Base-by-base conservation (phyloP, 192 early-diverging fungal species). In the Rhizoclosmatium globosum region DNA sequence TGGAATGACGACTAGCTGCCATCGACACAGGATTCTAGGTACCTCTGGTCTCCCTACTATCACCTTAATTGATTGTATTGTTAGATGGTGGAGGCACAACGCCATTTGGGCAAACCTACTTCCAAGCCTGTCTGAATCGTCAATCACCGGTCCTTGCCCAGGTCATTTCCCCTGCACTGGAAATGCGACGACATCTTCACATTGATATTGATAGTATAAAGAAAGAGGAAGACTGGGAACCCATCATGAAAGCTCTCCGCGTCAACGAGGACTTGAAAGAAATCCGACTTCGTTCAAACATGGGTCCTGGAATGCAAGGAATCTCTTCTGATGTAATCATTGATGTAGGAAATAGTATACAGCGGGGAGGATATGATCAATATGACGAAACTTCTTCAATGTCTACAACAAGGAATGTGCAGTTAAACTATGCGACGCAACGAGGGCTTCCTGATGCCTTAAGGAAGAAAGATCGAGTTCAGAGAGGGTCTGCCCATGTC, bases 191-290 rank as follows among this genome's bases (percentile, higher is more conserved):
- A 6, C 74, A 76, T 15, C 74, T 76, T 19, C 74, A 76, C 66
- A 76, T 85, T 47, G 80, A 82, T 62, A 74, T 70, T 11, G 83
- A 85, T 69, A n/a, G 67, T 1, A 61, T 85, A 7, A 71, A 76
- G n/a, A 47, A 74, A 21, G 71, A 76, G 15, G 77, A 85, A 59
- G 83, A 85, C 47, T 85, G 83, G 83, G 77, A 44, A 45, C 80
- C 59, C 2, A 31, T 85, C 42, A 64, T 85, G 45, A 62, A 61
- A 15, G 83, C 80, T 1, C 42, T 85, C 17, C 69, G 83, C 19
- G 15, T 67, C 4, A 81, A 85, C 50, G 21, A 31, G 2, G 74
- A 82, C 17, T 44, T 76, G 79, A 81, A 50, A 44, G 71, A 74
- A 53, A 74, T 74, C 11, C 42, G 78, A 47, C 15, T 80, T 61